Evolutionary conservation across 805 yeast genomes (phyloP), one percentile per base, ranked within the genome.

Genomic region (Candida sakaeoensis): DNA sequence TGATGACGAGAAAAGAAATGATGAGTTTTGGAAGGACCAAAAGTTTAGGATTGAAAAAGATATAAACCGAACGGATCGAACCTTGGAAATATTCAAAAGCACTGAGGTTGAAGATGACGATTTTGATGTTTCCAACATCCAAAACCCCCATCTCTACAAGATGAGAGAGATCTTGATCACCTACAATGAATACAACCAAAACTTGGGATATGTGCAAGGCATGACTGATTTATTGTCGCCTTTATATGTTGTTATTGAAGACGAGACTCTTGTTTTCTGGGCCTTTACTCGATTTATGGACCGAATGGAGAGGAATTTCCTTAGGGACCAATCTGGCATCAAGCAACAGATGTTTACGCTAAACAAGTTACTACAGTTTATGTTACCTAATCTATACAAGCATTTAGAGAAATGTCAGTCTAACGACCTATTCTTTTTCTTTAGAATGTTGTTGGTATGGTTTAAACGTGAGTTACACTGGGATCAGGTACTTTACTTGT

Each of bases 181-280:
- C 0, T 91, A 84, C 54, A 91, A 93, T 58, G 89, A 85, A 59
- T 74, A 81, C 57, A 90, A 93, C 58, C 70, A 68, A 33, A 83
- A 88, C 49, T 63, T 93, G 49, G 99, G 99, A 1, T 93, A 93
- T 54, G 96, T 93, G 14, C 99, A 93, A 64, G 99, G 99, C 2
- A 93, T 93, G 99, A 80, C 93, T 8, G 99, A 93, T 60, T 66
- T 93, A 37, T 65, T 93, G 26, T 84, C 96, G 0, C 97, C 97
- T 0, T 61, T 93, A 2, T 93, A 88, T 57, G 77, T 73, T 39
- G 62, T 55, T 53, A 67, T 50, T 48, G 73, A 74, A 48, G 95
- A 90, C 57, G 96, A 90, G 49, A 67, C 82, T 0, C 53, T 88
- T 17, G 71, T 96, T 5, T 93, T 93, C 58, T 88, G 96, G 95